Evolutionary conservation across 208 protist species (phyloP).

Genomic region (Endotrypanum monterogeii): DNA sequence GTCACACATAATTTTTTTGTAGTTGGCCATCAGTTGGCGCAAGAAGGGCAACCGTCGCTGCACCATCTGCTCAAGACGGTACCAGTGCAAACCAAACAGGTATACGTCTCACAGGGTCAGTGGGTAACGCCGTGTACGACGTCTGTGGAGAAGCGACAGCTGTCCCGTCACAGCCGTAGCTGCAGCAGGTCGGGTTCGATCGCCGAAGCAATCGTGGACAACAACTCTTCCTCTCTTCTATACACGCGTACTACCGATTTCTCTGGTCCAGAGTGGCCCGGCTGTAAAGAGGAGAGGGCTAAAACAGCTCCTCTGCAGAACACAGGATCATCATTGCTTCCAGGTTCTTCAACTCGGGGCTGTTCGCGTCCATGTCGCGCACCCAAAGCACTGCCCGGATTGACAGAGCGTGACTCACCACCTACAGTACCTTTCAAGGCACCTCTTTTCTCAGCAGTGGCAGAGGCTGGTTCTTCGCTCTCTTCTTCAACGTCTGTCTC

Average conservation of each 20-base stretch:
- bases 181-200: not conserved
- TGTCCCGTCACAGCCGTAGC: not conserved
- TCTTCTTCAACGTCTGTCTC: not conserved
- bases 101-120: not conserved
- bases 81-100: not conserved
- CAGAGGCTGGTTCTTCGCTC: not conserved
- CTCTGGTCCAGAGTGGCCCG: not conserved
- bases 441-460: not conserved
- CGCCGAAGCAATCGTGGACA: not conserved
- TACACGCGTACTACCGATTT: not conserved
- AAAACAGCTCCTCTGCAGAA: not conserved
- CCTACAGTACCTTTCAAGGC: not conserved
- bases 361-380: not conserved
- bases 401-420: not conserved
- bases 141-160: not conserved
- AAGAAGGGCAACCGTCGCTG: not conserved
- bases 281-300: not conserved
- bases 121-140: not conserved
- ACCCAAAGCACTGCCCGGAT: not conserved
- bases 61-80: slow-evolving; percentile 1
- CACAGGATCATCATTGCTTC: not conserved
- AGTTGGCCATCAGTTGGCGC: not conserved
- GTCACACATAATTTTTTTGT: slow-evolving; percentile 35
- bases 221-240: not conserved
- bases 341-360: not conserved